These are phyloP conservation scores for Neonectria faginata DNA, from an alignment of 2,329 filamentous ascomycete genomes.

Conservation along the genomic window DNA sequence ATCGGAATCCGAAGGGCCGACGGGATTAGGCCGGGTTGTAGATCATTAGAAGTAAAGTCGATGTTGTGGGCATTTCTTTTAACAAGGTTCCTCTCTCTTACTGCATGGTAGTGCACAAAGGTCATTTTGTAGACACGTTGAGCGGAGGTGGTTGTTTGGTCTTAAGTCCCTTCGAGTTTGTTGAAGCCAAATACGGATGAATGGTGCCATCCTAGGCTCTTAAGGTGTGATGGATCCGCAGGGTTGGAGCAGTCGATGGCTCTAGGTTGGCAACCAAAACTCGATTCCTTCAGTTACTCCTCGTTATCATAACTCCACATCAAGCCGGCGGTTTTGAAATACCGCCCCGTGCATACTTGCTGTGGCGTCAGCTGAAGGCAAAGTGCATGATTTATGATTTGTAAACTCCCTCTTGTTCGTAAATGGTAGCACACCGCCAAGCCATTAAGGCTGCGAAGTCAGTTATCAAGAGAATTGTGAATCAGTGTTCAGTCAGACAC, in stretches of 20 bases:
- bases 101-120: not conserved
- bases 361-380: too few relatives aligned
- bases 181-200: not conserved
- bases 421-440: too few relatives aligned
- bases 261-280: not conserved
- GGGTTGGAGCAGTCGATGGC: not conserved
- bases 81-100: not conserved
- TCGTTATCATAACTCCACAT: not conserved
- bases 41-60: conserved; percentile 5
- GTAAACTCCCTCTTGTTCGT: too few relatives aligned
- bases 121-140: too few relatives aligned
- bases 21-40: conserved; percentile 37
- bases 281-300: not conserved
- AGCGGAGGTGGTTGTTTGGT: not conserved
- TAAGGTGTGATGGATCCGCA: not conserved
- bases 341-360: too few relatives aligned
- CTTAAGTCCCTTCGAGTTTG: not conserved
- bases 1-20: conserved; percentile 33
- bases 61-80: not conserved
- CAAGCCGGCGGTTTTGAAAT: too few relatives aligned
- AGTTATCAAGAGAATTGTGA: too few relatives aligned
- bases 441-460: too few relatives aligned
- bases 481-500: too few relatives aligned
- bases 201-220: not conserved
- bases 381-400: too few relatives aligned